A percentile compares a stretch with the other conserved stretches of the same genome.
Evolutionary conservation across 306 rosid genomes (phyloP).

Genomic region (Datisca glomerata): DNA sequence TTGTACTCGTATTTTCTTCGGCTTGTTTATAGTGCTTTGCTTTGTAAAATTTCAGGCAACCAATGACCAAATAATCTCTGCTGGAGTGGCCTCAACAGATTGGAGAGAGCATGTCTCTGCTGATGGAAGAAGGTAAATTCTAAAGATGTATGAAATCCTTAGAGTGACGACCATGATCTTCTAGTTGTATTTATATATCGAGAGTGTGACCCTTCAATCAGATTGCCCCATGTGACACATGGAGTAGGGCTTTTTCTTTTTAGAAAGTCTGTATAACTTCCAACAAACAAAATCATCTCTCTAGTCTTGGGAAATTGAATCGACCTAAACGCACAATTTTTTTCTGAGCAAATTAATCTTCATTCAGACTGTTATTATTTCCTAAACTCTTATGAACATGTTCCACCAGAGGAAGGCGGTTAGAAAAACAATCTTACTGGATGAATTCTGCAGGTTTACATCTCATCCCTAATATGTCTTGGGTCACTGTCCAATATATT

Average conservation of each 20-base stretch:
- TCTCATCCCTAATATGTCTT: too few species aligned
- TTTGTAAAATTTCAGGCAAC: slow-evolving; percentile 34
- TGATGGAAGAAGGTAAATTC: slow-evolving; percentile 67
- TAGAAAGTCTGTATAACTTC: not conserved
- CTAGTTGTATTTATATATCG: too few species aligned
- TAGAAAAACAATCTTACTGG: too few species aligned
- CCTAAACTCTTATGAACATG: too few species aligned
- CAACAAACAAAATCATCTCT: not conserved
- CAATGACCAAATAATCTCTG: slow-evolving; percentile 19
- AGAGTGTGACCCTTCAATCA: too few species aligned
- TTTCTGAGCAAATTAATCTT: too few species aligned
- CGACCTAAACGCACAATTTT: not conserved
- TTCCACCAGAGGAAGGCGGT: too few species aligned
- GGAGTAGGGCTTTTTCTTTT: too few species aligned
- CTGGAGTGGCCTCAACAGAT: slow-evolving; percentile 39
- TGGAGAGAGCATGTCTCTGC: slow-evolving; percentile 86
- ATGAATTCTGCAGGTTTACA: too few species aligned
- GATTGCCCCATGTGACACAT: too few species aligned
- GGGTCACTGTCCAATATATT: too few species aligned
- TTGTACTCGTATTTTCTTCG: not conserved
- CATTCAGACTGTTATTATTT: too few species aligned
- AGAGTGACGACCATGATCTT: not conserved
- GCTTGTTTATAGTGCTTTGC: not conserved
- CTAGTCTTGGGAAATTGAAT: not conserved
- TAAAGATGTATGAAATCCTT: not conserved